Conservation (phyloP, 805 yeast species). For the Millerozyma acaciae region DNA sequence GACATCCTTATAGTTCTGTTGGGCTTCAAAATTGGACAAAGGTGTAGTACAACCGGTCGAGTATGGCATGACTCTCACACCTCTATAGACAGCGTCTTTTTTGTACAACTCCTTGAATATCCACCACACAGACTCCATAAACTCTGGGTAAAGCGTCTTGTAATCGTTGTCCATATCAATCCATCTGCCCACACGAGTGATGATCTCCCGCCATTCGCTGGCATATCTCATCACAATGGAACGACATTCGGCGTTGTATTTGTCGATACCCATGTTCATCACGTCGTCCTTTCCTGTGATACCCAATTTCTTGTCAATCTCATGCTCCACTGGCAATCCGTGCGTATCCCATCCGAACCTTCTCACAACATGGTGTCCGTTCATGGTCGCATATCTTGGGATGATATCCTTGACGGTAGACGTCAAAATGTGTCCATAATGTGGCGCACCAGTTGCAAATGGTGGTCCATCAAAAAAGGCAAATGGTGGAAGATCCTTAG, state of each 20-base stretch:
- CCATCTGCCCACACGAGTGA: conserved; percentile 97
- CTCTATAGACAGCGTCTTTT: conserved; percentile 88
- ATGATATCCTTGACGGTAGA: conserved; percentile 97
- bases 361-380: conserved; percentile 92
- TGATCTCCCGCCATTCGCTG: conserved; percentile 88
- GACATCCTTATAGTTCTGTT: conserved; percentile 96
- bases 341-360: conserved; percentile 99
- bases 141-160: conserved; percentile 91
- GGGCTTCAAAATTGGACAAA: conserved; percentile 95
- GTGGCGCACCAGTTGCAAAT: conserved; percentile 99
- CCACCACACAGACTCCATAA: conserved; percentile 99
- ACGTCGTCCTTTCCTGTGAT: conserved; percentile 94
- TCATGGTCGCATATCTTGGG: conserved; percentile 97
- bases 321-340: conserved; percentile 97
- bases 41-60: conserved; percentile 98
- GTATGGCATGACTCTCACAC: conserved; percentile 97
- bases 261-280: conserved; percentile 87
- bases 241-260: conserved; percentile 92
- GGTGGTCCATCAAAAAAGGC: conserved; percentile 99
- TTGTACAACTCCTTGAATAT: conserved; percentile 85
- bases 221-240: conserved; percentile 97
- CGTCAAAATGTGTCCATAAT: conserved; percentile 95
- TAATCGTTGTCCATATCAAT: conserved; percentile 98
- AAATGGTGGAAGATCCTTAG: conserved; percentile 81
- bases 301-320: conserved; percentile 95